phyloP scores from a whole-genome alignment of 1,139 yeast species.

The Meyerozyma guilliermondii region DNA sequence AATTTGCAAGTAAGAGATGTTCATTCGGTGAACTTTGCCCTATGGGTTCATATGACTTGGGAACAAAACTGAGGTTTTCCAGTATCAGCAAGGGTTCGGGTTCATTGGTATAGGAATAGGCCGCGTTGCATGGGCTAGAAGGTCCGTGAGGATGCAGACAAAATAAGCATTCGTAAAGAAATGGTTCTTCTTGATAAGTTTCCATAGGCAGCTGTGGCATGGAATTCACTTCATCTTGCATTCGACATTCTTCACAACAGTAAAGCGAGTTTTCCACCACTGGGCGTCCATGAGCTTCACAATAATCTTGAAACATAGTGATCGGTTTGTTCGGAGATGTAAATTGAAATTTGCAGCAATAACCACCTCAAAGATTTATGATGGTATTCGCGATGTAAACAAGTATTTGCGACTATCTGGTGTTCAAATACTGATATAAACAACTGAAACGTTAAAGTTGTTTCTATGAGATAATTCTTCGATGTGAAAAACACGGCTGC shows the following conservation, averaged over 20 bases:
- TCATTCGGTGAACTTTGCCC: not conserved
- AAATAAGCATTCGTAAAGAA: slow-evolving; percentile 1
- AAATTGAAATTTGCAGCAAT: not conserved
- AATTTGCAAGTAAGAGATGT: not conserved
- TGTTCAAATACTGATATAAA: too few relatives aligned
- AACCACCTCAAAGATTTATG: not conserved
- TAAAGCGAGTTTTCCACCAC: slow-evolving; percentile 14
- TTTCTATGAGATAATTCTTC: not conserved
- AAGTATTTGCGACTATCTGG: not conserved
- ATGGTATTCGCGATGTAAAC: not conserved
- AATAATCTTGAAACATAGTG: slow-evolving; percentile 18
- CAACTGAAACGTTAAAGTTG: not conserved
- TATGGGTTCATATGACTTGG: not conserved
- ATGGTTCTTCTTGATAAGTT: not conserved
- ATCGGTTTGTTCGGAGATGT: not conserved
- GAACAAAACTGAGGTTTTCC: not conserved
- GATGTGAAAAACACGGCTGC: not conserved
- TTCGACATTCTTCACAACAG: slow-evolving; percentile 16
- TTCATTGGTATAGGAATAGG: not conserved
- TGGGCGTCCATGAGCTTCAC: slow-evolving; percentile 15
- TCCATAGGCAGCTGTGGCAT: not conserved
- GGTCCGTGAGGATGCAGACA: not conserved
- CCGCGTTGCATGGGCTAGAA: slow-evolving; percentile 2
- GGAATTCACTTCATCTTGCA: slow-evolving; percentile 4
- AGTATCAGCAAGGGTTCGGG: slow-evolving; percentile 2